These are phyloP conservation scores for Pyrenochaeta sp. DNA, from an alignment of 2,329 filamentous ascomycete genomes.

Conservation along the genomic window DNA sequence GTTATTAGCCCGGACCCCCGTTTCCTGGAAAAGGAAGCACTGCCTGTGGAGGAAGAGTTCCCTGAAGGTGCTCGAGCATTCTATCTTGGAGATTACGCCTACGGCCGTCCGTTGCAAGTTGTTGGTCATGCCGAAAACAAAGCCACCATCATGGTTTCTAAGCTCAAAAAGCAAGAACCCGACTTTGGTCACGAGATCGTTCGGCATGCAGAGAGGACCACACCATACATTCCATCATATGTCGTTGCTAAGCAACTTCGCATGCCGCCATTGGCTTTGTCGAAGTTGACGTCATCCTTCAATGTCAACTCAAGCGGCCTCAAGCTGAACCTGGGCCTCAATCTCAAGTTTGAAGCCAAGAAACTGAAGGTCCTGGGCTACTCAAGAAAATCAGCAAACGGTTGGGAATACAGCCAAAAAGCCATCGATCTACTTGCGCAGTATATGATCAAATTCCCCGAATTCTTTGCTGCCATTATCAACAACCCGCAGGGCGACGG, in stretches of 20 bases:
- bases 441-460: constrained; percentile 94
- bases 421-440: constrained; percentile 81
- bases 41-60: constrained; percentile 91
- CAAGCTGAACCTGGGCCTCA: constrained; percentile 88
- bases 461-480: constrained; percentile 91
- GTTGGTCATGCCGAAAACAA: constrained; percentile 76
- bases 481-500: constrained; percentile 85
- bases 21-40: constrained; percentile 87
- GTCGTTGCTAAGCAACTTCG: constrained; percentile 83
- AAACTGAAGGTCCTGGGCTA: constrained; percentile 97
- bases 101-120: constrained; percentile 88
- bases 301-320: constrained; percentile 82
- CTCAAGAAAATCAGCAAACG: constrained; percentile 81
- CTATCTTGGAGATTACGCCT: constrained; percentile 92
- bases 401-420: constrained; percentile 94
- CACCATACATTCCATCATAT: constrained; percentile 85
- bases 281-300: constrained; percentile 96
- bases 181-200: constrained; percentile 84
- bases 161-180: constrained; percentile 73
- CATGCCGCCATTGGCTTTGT: constrained; percentile 85
- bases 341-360: constrained; percentile 95
- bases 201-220: constrained; percentile 70
- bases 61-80: constrained; percentile 83
- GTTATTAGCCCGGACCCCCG: constrained; percentile 91
- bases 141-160: constrained; percentile 79